These are phyloP conservation scores for Fusarium torreyae DNA, from an alignment of 2,329 filamentous ascomycete genomes.

Conservation along the genomic window DNA sequence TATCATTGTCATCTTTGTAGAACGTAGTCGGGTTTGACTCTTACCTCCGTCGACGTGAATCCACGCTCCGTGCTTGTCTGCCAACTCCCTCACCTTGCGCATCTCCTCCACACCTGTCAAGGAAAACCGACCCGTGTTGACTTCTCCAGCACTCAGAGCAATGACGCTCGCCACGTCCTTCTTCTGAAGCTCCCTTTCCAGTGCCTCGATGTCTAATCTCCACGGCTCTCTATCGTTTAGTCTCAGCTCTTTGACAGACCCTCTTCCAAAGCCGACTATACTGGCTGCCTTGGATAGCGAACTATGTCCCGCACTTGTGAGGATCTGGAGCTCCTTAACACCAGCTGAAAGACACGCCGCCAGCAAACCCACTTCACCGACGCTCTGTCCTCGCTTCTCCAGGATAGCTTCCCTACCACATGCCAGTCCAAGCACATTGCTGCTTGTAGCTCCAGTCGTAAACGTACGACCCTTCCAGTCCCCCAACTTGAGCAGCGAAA, in stretches of 20 bases:
- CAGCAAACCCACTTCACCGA: constrained; percentile 80
- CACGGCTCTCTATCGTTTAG: constrained; percentile 71
- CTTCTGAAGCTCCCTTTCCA: constrained; percentile 72
- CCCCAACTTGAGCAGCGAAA: constrained; percentile 75
- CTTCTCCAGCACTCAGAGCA: constrained; percentile 86
- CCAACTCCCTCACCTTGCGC: constrained; percentile 75
- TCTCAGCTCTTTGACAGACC: constrained; percentile 74
- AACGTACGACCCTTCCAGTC: constrained; percentile 70
- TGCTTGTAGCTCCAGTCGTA: constrained; percentile 78
- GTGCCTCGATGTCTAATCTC: constrained; percentile 75
- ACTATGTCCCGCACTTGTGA: constrained; percentile 88
- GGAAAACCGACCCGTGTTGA: constrained; percentile 90
- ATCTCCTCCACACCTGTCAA: constrained; percentile 72
- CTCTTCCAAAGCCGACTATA: constrained; percentile 82
- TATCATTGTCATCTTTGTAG: background rate
- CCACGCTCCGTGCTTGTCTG: constrained; percentile 83
- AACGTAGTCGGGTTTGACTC: background rate
- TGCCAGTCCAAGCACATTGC: constrained; percentile 84
- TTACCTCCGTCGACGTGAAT: constrained; percentile 86
- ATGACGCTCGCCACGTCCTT: constrained; percentile 78
- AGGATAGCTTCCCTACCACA: constrained; percentile 77
- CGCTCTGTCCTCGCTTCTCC: constrained; percentile 55
- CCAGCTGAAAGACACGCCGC: constrained; percentile 75
- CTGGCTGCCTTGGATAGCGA: constrained; percentile 88
- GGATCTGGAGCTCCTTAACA: constrained; percentile 78